Conservation (phyloP, 805 yeast species). For the Candida manassasensis region DNA sequence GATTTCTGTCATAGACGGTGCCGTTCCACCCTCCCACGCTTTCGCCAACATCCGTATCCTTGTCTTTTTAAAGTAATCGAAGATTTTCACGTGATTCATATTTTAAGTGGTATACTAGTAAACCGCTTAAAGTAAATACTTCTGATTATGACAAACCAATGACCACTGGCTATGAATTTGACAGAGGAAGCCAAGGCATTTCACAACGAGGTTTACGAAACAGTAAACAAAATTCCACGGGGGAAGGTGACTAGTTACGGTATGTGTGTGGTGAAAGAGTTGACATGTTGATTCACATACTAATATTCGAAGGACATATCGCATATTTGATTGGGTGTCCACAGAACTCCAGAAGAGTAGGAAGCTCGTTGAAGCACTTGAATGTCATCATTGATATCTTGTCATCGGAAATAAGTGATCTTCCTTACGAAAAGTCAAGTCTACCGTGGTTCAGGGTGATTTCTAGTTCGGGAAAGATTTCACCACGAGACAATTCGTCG, state of each 20-base stretch:
- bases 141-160: no score
- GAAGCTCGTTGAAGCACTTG: slow-evolving; percentile 57
- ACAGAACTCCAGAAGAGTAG: slow-evolving; percentile 68
- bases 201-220: slow-evolving; percentile 55
- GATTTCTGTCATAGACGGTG: no score
- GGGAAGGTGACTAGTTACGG: slow-evolving; percentile 71
- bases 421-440: slow-evolving; percentile 16
- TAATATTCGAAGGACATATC: slow-evolving; percentile 45
- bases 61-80: no score
- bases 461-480: slow-evolving; percentile 56
- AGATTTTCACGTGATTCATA: no score
- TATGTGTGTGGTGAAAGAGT: slow-evolving; percentile 14
- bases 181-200: slow-evolving; percentile 51
- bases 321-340: slow-evolving; percentile 63
- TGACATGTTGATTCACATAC: background rate
- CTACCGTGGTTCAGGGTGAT: slow-evolving; percentile 85
- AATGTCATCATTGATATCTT: slow-evolving; percentile 19
- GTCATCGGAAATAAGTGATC: slow-evolving; percentile 14
- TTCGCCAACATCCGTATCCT: no score
- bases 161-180: slow-evolving; percentile 20
- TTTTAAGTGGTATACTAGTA: no score
- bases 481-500: slow-evolving; percentile 42
- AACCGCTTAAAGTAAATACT: no score
- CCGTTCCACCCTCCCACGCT: no score
- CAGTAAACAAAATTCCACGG: slow-evolving; percentile 49